A percentile compares a stretch with the other conserved stretches of the same genome.
These are phyloP conservation scores for Plasmodium vivax DNA, from an alignment of 169 alveolate species.

Conservation along the genomic window DNA sequence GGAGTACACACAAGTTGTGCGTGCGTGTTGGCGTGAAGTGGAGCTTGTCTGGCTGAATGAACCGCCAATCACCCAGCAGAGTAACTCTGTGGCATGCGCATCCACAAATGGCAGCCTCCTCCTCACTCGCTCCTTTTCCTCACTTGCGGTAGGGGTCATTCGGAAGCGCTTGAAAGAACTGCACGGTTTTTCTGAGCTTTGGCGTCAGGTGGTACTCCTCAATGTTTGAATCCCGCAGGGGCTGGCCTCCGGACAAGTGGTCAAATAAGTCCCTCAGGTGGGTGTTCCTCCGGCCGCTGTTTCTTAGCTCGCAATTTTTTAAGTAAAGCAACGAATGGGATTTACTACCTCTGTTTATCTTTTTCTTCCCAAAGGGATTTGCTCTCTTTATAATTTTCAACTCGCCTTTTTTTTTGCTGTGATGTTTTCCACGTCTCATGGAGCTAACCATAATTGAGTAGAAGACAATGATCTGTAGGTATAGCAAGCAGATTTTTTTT, in stretches of 20 bases:
- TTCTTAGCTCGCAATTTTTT: slow-evolving; percentile 27
- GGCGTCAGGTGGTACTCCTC: slow-evolving; percentile 66
- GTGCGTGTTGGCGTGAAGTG: background rate
- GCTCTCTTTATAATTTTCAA: background rate
- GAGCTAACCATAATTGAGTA: slow-evolving; percentile 29
- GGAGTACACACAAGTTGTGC: background rate
- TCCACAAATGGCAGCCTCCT: background rate
- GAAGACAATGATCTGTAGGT: slow-evolving; percentile 28
- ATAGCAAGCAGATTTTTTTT: slow-evolving; percentile 8
- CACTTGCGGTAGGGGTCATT: slow-evolving; percentile 59
- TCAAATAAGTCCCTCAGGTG: slow-evolving; percentile 23
- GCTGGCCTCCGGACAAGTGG: slow-evolving; percentile 33
- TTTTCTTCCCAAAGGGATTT: background rate
- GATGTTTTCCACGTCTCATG: slow-evolving; percentile 18
- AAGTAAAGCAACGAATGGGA: slow-evolving; percentile 4
- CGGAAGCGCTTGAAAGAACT: slow-evolving; percentile 42
- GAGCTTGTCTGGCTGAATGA: background rate
- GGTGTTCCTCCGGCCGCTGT: background rate
- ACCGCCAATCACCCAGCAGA: background rate
- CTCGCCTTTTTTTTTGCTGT: background rate
- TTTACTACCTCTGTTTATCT: slow-evolving; percentile 15
- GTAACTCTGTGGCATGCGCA: background rate
- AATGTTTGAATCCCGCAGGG: slow-evolving; percentile 38
- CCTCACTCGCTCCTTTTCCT: background rate
- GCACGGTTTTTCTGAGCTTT: slow-evolving; percentile 68